Base-by-base conservation (phyloP, 2,329 filamentous ascomycete species). In the Diplodia sapinea region DNA sequence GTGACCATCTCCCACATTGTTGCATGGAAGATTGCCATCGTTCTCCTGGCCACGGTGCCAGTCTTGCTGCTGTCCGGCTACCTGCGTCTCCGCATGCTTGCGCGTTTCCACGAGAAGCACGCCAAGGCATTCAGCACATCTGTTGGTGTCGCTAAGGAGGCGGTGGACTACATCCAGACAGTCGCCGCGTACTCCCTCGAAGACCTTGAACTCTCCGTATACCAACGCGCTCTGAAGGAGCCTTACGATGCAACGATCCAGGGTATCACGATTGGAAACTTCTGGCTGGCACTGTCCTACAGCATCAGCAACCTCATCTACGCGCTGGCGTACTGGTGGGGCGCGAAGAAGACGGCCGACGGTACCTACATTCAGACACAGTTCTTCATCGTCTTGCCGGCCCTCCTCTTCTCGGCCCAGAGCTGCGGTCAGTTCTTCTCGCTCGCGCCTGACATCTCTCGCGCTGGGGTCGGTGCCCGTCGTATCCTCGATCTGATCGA, bases 21-120 rank as follows among this genome's bases (percentile, higher is more conserved):
- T 66, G 92, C 91, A 1, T 97, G 93, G 93, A 96, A 96, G 78
- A 83, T 96, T 26, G 90, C 91, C 8, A 84, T 96, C 0, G 92
- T 96, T 29, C 94, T 91, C 73, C 91, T 91, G 65, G 84, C 91
- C 2, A 90, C 89, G 0, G 88, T 96, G 20, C 93, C 93, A 0
- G 78, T 96, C 33, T 84, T 96, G 13, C 82, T 96, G 1, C 89
- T 82, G 4, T 95, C 91, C 74, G 91, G 93, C 17, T 95, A 93
- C 82, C 89, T 93, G 79, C 88, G 93, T 4, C 95, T 97, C 80
- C 94, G 88, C 79, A 89, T 95, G 81, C 85, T 96, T 20, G 89
- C 92, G 1, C 86, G 88, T 71, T 97, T 93, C 82, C 91, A 92
- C 80, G 85, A 85, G 47, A 89, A 74, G 13, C 78, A 81, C 57